These are phyloP conservation scores for Gossypium trilobum DNA, from an alignment of 441 rosid genomes.

Conservation along the genomic window DNA sequence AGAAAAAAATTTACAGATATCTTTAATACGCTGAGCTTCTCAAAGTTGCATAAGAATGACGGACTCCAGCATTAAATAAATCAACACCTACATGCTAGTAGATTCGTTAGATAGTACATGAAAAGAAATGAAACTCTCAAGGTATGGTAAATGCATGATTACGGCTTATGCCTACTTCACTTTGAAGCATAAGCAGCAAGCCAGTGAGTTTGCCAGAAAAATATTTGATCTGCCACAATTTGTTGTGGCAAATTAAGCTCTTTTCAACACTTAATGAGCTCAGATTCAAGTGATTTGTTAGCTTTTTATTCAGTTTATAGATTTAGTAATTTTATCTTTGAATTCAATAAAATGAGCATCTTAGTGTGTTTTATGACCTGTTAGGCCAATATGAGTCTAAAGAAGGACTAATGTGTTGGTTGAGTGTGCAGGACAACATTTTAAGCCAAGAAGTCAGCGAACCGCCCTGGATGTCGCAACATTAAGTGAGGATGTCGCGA, in stretches of 20 bases:
- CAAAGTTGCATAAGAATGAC: neutral
- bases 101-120: neutral
- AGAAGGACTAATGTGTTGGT: neutral
- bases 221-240: no score
- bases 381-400: neutral
- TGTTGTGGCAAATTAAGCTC: no score
- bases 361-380: neutral
- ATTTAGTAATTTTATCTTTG: neutral
- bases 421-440: neutral
- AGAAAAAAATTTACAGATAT: neutral
- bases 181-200: constrained; percentile 3
- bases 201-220: neutral
- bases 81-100: neutral
- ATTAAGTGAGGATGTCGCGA: no score
- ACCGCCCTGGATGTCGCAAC: no score
- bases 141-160: neutral
- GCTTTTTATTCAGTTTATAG: no score
- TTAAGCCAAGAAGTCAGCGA: no score
- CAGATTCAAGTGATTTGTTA: no score
- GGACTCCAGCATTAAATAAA: neutral
- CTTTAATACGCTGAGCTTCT: neutral
- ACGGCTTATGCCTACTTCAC: neutral
- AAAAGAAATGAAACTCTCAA: neutral
- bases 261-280: no score
- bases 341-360: no score